These are phyloP conservation scores for Ambispora gerdemannii DNA, from an alignment of 192 early-diverging fungal genomes.

Conservation along the genomic window DNA sequence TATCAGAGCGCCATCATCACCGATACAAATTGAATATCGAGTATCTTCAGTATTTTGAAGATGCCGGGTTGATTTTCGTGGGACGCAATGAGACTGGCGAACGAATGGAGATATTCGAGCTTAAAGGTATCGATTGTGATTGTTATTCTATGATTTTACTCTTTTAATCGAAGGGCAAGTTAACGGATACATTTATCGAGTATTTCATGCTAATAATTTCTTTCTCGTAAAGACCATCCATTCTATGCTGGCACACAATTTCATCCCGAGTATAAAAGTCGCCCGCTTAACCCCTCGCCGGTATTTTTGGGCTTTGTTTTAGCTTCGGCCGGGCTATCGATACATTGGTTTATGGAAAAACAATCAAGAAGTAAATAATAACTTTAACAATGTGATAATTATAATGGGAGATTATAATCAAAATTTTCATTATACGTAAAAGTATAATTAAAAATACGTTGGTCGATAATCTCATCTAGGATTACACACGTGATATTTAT, in stretches of 20 bases:
- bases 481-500: too few species aligned
- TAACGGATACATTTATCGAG: too few species aligned
- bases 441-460: too few species aligned
- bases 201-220: background rate
- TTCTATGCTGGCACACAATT: conserved; percentile 94
- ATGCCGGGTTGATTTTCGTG: conserved; percentile 80
- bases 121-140: conserved; percentile 39
- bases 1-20: conserved; percentile 86
- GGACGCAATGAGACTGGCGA: conserved; percentile 90
- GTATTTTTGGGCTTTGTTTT: conserved; percentile 88
- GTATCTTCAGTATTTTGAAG: conserved; percentile 68
- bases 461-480: too few species aligned
- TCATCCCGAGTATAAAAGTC: conserved; percentile 96
- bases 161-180: background rate
- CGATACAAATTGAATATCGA: conserved; percentile 97
- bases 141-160: background rate
- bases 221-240: conserved; percentile 69
- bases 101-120: conserved; percentile 96
- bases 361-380: too few species aligned
- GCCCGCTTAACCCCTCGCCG: conserved; percentile 88
- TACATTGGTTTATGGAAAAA: background rate
- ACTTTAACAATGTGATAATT: too few species aligned
- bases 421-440: too few species aligned
- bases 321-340: conserved; percentile 62
- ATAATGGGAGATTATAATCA: too few species aligned